phyloP scores from a whole-genome alignment of 2,329 filamentous ascomycete species.

The Aschersonia sp. region DNA sequence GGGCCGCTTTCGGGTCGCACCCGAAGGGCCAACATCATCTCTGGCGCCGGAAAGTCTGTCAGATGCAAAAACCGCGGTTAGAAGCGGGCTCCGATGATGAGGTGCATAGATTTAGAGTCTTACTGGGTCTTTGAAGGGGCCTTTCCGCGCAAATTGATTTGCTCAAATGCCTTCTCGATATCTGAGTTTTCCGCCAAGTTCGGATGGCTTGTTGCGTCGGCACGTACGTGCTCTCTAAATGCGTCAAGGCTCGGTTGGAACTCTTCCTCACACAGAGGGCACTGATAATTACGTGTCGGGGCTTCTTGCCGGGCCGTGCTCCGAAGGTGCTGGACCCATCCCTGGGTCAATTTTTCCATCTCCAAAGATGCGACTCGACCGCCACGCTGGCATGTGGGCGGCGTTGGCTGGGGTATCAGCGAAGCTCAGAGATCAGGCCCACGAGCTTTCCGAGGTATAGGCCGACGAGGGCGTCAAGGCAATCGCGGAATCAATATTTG shows the following conservation, averaged over 20 bases:
- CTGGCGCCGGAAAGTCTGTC: background rate
- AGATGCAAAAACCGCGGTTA: background rate
- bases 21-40: background rate
- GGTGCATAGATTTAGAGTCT: background rate
- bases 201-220: conserved; percentile 7
- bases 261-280: conserved; percentile 11
- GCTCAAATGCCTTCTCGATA: conserved; percentile 12
- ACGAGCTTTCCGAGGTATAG: background rate
- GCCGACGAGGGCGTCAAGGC: no score
- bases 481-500: no score
- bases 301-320: conserved; percentile 9
- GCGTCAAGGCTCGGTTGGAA: conserved; percentile 10
- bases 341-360: conserved; percentile 7
- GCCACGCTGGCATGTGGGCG: background rate
- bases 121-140: background rate
- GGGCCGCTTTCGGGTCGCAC: conserved; percentile 4
- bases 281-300: conserved; percentile 5
- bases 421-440: background rate
- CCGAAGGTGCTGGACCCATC: conserved; percentile 11
- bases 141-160: conserved; percentile 6
- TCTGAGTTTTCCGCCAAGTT: conserved; percentile 10
- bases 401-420: background rate
- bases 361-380: background rate
- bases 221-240: conserved; percentile 12
- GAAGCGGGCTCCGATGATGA: no score